Evolutionary conservation across 345 rosid genomes (phyloP), one percentile per base, ranked within the genome.

Genomic region (Eucalyptus paniculata): DNA sequence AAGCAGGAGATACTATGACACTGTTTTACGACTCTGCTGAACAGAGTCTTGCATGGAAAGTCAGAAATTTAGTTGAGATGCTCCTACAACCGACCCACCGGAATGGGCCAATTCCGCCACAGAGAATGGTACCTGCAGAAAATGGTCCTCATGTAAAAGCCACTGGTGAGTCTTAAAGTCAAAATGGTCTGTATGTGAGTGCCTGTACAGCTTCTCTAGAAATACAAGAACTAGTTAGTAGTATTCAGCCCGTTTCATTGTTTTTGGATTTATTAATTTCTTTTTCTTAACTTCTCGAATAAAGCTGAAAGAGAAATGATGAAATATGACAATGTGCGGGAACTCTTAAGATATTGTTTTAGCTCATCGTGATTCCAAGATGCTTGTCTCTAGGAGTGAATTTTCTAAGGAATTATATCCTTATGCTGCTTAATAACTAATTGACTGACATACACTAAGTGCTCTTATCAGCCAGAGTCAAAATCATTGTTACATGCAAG

Each of bases 31-130:
- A 97, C 90, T 97, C 99, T 91, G 88, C 96, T 23, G 51, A 95
- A 94, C 91, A 95, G 96, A 4, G 93, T 94, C 91, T 94, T 97
- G 17, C 95, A 94, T 88, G 98, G 98, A 87, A 97, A 96, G 90
- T 91, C 95, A 51, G 98, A 96, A 90, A 92, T 95, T 92, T 97
- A 97, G 99, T 95, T 96, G 92, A 96, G 97, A 94, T 92, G 96
- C 88, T 96, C 98, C 88, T 97, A 95, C 89, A 96, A 97, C 91
- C 98, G 98, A 97, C 96, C 80, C 98, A 97, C 90, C 94, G 91
- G 45, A 87, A 89, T 82, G 99, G 98, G 92, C 91, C 94, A 89
- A 91, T 96, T 91, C 96, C 97, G 34, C 98, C 98, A 90, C 97
- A 95, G 90, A 94, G 94, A 91, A 97, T 96, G 99, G 91, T 93